Base-by-base conservation (phyloP, 805 yeast genomes). In the Maudiozyma saulgeensis region DNA sequence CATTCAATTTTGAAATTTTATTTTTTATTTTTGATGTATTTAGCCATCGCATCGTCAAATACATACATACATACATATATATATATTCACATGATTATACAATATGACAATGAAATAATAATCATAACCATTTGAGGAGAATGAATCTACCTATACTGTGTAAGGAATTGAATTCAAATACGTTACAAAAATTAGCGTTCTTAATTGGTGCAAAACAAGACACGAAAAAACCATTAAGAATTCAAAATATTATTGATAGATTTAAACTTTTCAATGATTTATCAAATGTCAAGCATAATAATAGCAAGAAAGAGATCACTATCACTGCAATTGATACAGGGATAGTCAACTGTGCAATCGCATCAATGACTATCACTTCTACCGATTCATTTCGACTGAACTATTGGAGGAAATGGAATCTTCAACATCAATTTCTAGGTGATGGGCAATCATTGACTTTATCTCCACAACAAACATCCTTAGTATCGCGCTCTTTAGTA, bases 311-410 rank as follows among this genome's bases (percentile, higher is more conserved):
- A 25, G 45, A 45, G 16, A 51, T 63, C 43, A 53, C 54, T 16
- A 50, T 70, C 3, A 50, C 67, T 3, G 63, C 73, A 0, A 62
- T 71, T 9, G 75, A 71, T 49, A 60, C 67, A 51, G 75, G 75
- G 2, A 54, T 70, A 6, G 55, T 63, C 2, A 71, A 71, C 54
- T 69, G 70, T 48, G 66, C 73, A 60, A 32, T 54, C 64, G 52
- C 50, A 56, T 32, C 53, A 58, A 1, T 56, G 53, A 35, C 56
- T 6, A 28, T 28, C 2, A 11, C 32, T 4, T 8, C 32, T 28
- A 2, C 4, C 8, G 32, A 11, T 11, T 28, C 12, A 8, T 11
- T 11, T 8, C 32, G 32, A 8, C 6, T 28, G 32, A 28, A 28
- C 8, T 66, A 62, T n/a, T 68, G 73, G 72, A 50, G 59, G 26